Percentiles rank a stretch among this genome's conserved stretches.
These are phyloP conservation scores for Malus domestica DNA, from an alignment of 306 rosid species.

Conservation along the genomic window ASM211411v1 NC_041803.1:41006501-41007000, in stretches of 20 bases:
- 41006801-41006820: too few relatives aligned
- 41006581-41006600: conserved; percentile 66
- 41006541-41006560: conserved; percentile 85
- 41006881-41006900: too few relatives aligned
- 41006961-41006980: too few relatives aligned
- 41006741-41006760: background rate
- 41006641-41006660: conserved; percentile 68
- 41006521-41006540: conserved; percentile 96
- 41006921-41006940: too few relatives aligned
- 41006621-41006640: conserved; percentile 86
- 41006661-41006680: conserved; percentile 72
- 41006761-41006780: background rate
- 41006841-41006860: too few relatives aligned
- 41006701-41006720: conserved; percentile 84
- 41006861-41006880: too few relatives aligned
- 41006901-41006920: too few relatives aligned
- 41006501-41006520: conserved; percentile 59
- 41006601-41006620: conserved; percentile 81
- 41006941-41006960: too few relatives aligned
- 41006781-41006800: too few relatives aligned
- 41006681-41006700: conserved; percentile 73
- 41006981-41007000: background rate
- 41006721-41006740: background rate
- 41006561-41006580: conserved; percentile 60
- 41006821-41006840: too few relatives aligned